Percentiles rank a stretch among this genome's conserved stretches.
phyloP scores from a whole-genome alignment of 2,329 filamentous ascomycete species.

The Trichophyton benhamiae region DNA sequence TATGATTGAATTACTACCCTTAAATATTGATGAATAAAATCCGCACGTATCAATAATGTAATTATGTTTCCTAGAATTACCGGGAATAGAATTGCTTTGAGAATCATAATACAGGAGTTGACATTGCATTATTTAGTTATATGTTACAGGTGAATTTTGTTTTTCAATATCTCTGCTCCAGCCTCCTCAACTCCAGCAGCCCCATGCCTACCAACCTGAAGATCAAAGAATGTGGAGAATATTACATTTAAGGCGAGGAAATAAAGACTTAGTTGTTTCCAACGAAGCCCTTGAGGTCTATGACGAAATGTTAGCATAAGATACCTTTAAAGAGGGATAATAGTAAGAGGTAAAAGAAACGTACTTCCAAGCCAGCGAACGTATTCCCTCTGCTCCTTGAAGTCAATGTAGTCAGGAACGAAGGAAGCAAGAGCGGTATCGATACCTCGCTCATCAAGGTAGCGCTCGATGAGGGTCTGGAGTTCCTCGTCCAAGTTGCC shows the following conservation, averaged over 20 bases:
- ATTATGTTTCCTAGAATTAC: not conserved
- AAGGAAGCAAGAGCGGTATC: slow-evolving; percentile 77
- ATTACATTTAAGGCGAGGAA: not conserved
- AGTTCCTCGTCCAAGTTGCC: slow-evolving; percentile 92
- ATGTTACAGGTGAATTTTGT: slow-evolving; percentile 5
- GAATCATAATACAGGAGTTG: not conserved
- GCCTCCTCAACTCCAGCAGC: slow-evolving; percentile 1
- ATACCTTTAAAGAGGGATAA: slow-evolving; percentile 1
- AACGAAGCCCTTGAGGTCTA: slow-evolving; percentile 73
- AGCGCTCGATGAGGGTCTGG: slow-evolving; percentile 81
- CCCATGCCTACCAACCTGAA: not conserved
- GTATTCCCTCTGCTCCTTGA: slow-evolving; percentile 98
- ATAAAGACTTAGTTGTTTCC: slow-evolving; percentile 28
- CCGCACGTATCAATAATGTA: not conserved
- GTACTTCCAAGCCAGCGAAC: slow-evolving; percentile 68
- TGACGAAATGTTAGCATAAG: not conserved
- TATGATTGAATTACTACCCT: not conserved
- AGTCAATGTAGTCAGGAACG: slow-evolving; percentile 89
- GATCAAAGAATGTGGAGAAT: not conserved
- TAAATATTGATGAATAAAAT: not conserved
- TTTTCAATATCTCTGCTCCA: not conserved
- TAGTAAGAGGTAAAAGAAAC: slow-evolving; percentile 15
- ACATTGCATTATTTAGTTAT: not conserved
- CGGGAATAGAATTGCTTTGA: not conserved
- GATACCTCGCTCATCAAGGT: slow-evolving; percentile 87